Evolutionary conservation across 371 early-diverging fungal genomes (phyloP).

Genomic region (Nematocida sp.): DNA sequence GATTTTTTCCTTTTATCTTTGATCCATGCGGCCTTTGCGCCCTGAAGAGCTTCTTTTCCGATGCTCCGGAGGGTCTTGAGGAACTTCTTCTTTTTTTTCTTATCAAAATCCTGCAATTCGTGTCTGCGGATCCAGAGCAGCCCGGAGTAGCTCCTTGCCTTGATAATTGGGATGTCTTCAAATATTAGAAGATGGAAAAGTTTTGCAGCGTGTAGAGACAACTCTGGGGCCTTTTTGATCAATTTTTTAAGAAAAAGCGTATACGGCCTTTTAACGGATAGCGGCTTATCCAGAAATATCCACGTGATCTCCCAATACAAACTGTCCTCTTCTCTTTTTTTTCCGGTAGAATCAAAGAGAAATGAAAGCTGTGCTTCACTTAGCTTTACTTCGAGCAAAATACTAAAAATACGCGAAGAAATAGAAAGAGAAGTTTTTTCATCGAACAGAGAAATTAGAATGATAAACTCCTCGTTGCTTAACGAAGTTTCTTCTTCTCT

Average conservation of each 20-base stretch:
- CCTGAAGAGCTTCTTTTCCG: too few relatives aligned
- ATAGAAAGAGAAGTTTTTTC: slow-evolving; percentile 6
- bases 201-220: neutral
- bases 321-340: neutral
- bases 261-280: neutral
- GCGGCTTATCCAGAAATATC: slow-evolving; percentile 24
- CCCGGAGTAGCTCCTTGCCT: slow-evolving; percentile 15
- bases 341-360: slow-evolving; percentile 5
- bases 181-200: slow-evolving; percentile 18
- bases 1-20: neutral
- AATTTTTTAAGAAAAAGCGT: slow-evolving; percentile 2
- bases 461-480: slow-evolving; percentile 46
- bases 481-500: too few relatives aligned
- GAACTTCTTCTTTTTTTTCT: slow-evolving; percentile 5
- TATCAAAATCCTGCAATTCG: neutral
- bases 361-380: neutral
- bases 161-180: slow-evolving; percentile 9
- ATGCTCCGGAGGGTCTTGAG: neutral
- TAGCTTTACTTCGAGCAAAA: neutral
- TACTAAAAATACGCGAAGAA: neutral
- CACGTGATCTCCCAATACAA: slow-evolving; percentile 12
- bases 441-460: slow-evolving; percentile 14
- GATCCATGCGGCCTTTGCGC: neutral
- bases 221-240: neutral
- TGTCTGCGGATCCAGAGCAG: neutral